These are phyloP conservation scores for Trichoderma atrobrunneum DNA, from an alignment of 2,329 filamentous ascomycete species.

Conservation along the genomic window DNA sequence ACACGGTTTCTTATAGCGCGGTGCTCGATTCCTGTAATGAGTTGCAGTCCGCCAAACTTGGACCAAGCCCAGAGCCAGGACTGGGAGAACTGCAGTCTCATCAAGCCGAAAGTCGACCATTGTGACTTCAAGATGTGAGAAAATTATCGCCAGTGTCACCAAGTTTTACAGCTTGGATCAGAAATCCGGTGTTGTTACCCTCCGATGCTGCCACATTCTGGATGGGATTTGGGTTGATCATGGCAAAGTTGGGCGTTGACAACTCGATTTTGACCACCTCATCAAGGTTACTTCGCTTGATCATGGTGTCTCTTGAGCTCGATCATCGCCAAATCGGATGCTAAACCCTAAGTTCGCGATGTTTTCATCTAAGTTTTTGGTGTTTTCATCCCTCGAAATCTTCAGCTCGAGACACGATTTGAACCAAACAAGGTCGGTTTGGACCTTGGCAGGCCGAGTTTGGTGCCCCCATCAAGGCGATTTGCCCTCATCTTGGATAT, in stretches of 20 bases:
- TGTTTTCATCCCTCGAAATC: neutral
- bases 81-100: neutral
- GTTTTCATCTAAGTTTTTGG: neutral
- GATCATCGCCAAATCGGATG: neutral
- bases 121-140: neutral
- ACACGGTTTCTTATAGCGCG: neutral
- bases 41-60: neutral
- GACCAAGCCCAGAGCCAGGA: neutral
- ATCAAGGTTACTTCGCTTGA: neutral
- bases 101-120: neutral
- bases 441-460: neutral
- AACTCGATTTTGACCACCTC: neutral
- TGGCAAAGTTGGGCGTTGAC: neutral
- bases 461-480: neutral
- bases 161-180: neutral
- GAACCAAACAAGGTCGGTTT: neutral
- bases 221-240: neutral
- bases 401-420: neutral
- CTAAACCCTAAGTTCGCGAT: neutral
- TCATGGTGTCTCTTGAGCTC: neutral
- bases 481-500: neutral
- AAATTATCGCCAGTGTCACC: neutral
- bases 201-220: neutral
- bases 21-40: neutral
- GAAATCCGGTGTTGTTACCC: neutral